Conservation (phyloP, 441 rosid genomes). For the Brassica hybrid region DNA sequence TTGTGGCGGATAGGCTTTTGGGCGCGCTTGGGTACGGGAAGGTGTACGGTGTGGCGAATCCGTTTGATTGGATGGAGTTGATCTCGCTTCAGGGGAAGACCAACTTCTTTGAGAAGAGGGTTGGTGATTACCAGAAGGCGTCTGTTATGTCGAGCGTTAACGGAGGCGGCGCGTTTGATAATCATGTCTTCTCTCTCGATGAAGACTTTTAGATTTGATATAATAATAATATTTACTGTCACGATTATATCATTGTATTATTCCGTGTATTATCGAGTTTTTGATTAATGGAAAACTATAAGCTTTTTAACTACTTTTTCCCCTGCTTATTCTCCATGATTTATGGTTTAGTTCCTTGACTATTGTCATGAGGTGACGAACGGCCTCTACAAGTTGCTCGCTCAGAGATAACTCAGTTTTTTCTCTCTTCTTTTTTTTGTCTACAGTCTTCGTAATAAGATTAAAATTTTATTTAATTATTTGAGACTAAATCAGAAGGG, state of each 20-base stretch:
- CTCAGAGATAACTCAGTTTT: too few relatives aligned
- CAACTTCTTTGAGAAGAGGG: constrained; percentile 71
- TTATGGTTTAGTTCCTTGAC: neutral
- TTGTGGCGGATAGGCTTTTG: constrained; percentile 67
- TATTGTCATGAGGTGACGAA: constrained; percentile 3
- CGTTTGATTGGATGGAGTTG: constrained; percentile 81
- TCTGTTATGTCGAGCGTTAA: constrained; percentile 53
- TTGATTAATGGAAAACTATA: constrained; percentile 10
- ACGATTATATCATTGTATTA: constrained; percentile 15
- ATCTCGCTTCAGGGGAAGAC: constrained; percentile 74
- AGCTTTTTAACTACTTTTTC: neutral
- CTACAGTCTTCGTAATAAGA: too few relatives aligned
- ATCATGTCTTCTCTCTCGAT: constrained; percentile 63
- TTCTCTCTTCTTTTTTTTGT: too few relatives aligned
- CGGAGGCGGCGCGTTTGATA: constrained; percentile 47
- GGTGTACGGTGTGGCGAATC: constrained; percentile 53
- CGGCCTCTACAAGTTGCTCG: too few relatives aligned
- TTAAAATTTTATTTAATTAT: too few relatives aligned
- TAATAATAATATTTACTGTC: neutral
- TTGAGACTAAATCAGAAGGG: too few relatives aligned
- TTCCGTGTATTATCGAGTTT: neutral
- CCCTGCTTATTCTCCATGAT: neutral
- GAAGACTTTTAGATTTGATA: constrained; percentile 55
- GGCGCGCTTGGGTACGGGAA: constrained; percentile 62
- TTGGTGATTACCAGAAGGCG: constrained; percentile 59